A percentile compares a stretch with the other conserved stretches of the same genome.
phyloP scores from a whole-genome alignment of 2,329 filamentous ascomycete genomes.

The Periconia macrospinosa region DNA sequence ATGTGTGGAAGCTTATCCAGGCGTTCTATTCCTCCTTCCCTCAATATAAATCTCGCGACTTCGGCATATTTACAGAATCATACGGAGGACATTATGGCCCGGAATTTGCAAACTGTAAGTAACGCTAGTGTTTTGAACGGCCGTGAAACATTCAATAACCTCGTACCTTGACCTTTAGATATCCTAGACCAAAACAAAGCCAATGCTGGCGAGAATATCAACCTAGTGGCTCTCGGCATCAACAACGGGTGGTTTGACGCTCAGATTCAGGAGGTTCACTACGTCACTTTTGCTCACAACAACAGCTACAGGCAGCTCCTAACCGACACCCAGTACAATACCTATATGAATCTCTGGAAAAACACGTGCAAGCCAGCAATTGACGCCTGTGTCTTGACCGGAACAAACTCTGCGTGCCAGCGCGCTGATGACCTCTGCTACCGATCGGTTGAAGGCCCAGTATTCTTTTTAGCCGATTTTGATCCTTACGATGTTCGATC shows the following conservation, averaged over 20 bases:
- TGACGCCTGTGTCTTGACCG: conserved; percentile 53
- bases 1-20: conserved; percentile 61
- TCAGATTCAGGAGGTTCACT: conserved; percentile 54
- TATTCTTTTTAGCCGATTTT: conserved; percentile 51
- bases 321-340: conserved; percentile 45
- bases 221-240: conserved; percentile 51
- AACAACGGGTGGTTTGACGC: conserved; percentile 61
- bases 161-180: no score
- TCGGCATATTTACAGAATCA: conserved; percentile 58
- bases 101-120: conserved; percentile 50
- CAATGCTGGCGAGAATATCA: conserved; percentile 43
- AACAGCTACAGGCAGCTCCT: conserved; percentile 52
- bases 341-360: conserved; percentile 59
- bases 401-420: conserved; percentile 53
- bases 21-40: conserved; percentile 63
- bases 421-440: conserved; percentile 58
- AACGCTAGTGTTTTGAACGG: no score
- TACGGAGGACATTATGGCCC: conserved; percentile 62
- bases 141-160: no score
- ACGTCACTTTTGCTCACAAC: conserved; percentile 51
- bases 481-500: conserved; percentile 63
- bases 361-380: conserved; percentile 61
- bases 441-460: conserved; percentile 52
- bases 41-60: conserved; percentile 45
- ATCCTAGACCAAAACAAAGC: conserved; percentile 48